These are phyloP conservation scores for Phaeolepiota aurea DNA, from an alignment of 768 basidiomycete genomes.

Conservation along the genomic window DNA sequence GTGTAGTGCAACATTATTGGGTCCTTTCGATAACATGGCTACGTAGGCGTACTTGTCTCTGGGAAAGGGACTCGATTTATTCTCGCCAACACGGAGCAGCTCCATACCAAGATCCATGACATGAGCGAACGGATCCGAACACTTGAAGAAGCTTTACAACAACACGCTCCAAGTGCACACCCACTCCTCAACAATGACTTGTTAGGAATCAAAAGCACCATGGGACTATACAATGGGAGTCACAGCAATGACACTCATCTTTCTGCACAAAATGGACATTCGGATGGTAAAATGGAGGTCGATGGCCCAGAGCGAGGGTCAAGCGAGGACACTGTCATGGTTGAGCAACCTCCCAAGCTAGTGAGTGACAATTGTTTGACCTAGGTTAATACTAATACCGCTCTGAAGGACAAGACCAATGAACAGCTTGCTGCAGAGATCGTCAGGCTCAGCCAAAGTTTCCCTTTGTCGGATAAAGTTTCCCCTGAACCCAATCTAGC, in stretches of 20 bases:
- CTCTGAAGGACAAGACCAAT: constrained; percentile 1
- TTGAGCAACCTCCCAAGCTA: background rate
- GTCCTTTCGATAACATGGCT: too few species aligned
- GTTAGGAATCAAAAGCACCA: constrained; percentile 47
- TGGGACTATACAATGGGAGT: constrained; percentile 35
- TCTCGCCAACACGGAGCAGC: constrained; percentile 58
- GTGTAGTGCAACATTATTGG: constrained; percentile 9
- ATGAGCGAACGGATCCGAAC: constrained; percentile 60
- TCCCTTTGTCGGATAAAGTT: constrained; percentile 40
- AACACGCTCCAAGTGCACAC: constrained; percentile 27
- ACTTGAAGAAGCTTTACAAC: constrained; percentile 48
- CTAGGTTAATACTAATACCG: background rate
- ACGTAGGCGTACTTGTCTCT: constrained; percentile 51
- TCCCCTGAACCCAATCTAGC: constrained; percentile 44
- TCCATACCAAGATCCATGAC: constrained; percentile 55
- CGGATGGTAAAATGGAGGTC: constrained; percentile 8
- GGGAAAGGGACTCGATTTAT: constrained; percentile 63
- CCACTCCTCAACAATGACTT: constrained; percentile 43
- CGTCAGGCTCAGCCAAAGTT: constrained; percentile 43
- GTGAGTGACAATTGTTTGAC: background rate
- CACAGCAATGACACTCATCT: constrained; percentile 10
- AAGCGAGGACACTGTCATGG: constrained; percentile 21
- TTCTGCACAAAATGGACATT: constrained; percentile 1
- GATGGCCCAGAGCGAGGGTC: constrained; percentile 17
- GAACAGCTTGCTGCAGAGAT: constrained; percentile 29